Evolutionary conservation across 1,139 yeast genomes (phyloP).

Genomic region (Torulaspora globosa): DNA sequence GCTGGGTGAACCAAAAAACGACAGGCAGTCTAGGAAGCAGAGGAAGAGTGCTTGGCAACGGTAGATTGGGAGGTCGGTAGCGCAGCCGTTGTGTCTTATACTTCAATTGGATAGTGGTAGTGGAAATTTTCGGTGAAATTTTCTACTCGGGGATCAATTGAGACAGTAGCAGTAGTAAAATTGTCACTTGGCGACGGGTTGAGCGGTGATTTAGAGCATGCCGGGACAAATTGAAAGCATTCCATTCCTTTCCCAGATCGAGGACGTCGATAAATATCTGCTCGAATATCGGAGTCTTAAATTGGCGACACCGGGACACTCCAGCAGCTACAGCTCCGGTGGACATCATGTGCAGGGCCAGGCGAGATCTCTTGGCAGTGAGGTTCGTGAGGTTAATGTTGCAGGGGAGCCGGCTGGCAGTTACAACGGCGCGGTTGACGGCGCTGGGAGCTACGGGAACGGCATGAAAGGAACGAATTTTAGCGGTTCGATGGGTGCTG

Average conservation of each 20-base stretch:
- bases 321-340: conserved; percentile 8
- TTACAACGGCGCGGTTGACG: conserved; percentile 4
- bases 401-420: conserved; percentile 9
- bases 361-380: conserved; percentile 10
- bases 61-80: background rate
- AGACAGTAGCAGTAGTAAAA: background rate
- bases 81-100: background rate
- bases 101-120: background rate
- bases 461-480: conserved; percentile 6
- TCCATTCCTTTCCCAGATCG: conserved; percentile 36
- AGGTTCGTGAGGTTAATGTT: background rate
- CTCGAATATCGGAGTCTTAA: conserved; percentile 29
- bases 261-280: conserved; percentile 35
- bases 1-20: conserved; percentile 4
- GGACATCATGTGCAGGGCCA: conserved; percentile 15
- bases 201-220: conserved; percentile 19
- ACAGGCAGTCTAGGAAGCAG: background rate
- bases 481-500: conserved; percentile 1
- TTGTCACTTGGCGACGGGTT: background rate
- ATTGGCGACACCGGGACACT: conserved; percentile 15
- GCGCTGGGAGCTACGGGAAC: conserved; percentile 4
- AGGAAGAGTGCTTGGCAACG: conserved; percentile 1
- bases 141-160: background rate
- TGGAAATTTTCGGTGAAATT: background rate
- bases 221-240: conserved; percentile 32